These are phyloP conservation scores for Eucalyptus virginea DNA, from an alignment of 345 rosid genomes.

Conservation along the genomic window DNA sequence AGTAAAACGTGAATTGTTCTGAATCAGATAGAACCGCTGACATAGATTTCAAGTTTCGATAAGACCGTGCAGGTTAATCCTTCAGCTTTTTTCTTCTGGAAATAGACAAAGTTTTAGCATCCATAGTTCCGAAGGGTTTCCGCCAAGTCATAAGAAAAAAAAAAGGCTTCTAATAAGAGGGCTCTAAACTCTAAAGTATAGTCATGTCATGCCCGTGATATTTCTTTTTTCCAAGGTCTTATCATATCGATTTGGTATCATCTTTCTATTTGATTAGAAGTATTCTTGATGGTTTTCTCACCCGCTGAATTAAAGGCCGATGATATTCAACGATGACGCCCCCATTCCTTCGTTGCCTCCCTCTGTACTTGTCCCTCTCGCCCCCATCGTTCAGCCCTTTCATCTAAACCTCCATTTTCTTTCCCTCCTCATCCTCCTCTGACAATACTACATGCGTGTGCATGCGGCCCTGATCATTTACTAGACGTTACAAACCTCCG, in stretches of 20 bases:
- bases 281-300: not conserved
- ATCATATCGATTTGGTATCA: not conserved
- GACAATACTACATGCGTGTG: not conserved
- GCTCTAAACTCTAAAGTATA: too few relatives aligned
- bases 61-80: not conserved
- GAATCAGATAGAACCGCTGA: rapidly evolving
- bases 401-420: not conserved
- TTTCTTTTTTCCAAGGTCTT: not conserved
- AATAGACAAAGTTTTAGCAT: too few relatives aligned
- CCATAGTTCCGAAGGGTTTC: too few relatives aligned
- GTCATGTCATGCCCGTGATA: not conserved
- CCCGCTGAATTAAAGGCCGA: not conserved
- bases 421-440: not conserved
- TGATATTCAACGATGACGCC: not conserved
- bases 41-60: not conserved
- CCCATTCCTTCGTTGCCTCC: not conserved
- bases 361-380: not conserved
- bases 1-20: rapidly evolving
- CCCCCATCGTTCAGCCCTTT: not conserved
- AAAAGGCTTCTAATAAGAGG: too few relatives aligned
- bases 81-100: not conserved
- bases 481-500: not conserved
- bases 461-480: not conserved
- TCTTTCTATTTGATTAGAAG: not conserved
- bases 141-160: too few relatives aligned